These are phyloP conservation scores for Hortaea werneckii DNA, from an alignment of 2,329 filamentous ascomycete genomes.

Conservation along the genomic window DNA sequence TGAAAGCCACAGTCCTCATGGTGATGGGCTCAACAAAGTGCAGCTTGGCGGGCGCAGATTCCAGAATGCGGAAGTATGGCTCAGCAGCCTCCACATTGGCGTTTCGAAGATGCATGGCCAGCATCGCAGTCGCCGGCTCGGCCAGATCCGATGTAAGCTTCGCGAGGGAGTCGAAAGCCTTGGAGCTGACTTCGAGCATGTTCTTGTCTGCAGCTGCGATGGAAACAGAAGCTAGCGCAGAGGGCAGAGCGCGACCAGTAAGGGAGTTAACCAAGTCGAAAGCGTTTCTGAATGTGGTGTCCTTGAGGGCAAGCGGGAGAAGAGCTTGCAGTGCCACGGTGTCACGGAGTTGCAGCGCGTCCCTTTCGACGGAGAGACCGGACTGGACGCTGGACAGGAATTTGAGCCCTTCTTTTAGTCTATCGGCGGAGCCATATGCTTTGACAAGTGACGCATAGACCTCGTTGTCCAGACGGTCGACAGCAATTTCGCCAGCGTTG, in stretches of 20 bases:
- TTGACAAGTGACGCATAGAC: constrained; percentile 89
- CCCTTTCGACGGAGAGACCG: constrained; percentile 37
- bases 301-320: constrained; percentile 64
- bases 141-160: constrained; percentile 38
- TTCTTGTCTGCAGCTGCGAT: constrained; percentile 71
- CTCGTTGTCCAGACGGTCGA: constrained; percentile 65
- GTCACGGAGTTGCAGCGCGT: constrained; percentile 48
- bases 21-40: constrained; percentile 76
- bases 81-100: constrained; percentile 69
- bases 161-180: constrained; percentile 41
- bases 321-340: constrained; percentile 64
- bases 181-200: constrained; percentile 55
- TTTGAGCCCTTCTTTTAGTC: constrained; percentile 68
- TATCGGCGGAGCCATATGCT: constrained; percentile 74
- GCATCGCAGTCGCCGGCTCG: constrained; percentile 62
- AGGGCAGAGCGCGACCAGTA: constrained; percentile 46
- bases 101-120: constrained; percentile 75
- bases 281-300: constrained; percentile 61
- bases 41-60: constrained; percentile 49
- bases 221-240: constrained; percentile 63
- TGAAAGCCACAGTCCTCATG: constrained; percentile 82
- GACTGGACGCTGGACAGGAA: constrained; percentile 74
- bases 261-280: constrained; percentile 59
- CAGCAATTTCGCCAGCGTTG: constrained; percentile 59
- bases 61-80: constrained; percentile 68